A percentile compares a stretch with the other conserved stretches of the same genome.
phyloP scores from a whole-genome alignment of 1,139 yeast species.

The Magnusiomyces tetraspermus region DNA sequence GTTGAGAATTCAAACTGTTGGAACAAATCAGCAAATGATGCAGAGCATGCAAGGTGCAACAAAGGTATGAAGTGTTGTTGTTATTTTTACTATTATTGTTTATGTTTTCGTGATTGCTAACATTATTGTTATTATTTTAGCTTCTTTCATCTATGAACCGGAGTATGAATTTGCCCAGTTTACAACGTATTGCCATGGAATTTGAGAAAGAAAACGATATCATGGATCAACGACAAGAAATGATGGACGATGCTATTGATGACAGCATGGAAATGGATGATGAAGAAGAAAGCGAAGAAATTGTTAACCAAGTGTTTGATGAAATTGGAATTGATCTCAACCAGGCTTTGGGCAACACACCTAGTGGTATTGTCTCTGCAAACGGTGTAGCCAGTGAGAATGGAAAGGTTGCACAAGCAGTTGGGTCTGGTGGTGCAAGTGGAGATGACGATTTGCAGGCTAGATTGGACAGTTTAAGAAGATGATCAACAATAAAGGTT shows the following conservation, averaged over 20 bases:
- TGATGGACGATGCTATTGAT: conserved; percentile 97
- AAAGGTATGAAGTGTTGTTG: conserved; percentile 28
- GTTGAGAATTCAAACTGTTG: conserved; percentile 78
- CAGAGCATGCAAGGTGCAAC: conserved; percentile 96
- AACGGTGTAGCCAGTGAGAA: conserved; percentile 19
- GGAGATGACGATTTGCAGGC: conserved; percentile 87
- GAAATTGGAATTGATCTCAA: conserved; percentile 90
- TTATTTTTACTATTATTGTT: not conserved
- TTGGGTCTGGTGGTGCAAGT: conserved; percentile 37
- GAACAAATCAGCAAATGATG: conserved; percentile 94
- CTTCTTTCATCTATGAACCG: conserved; percentile 78
- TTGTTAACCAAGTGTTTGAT: conserved; percentile 83
- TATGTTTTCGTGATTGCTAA: not conserved
- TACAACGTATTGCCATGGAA: conserved; percentile 86
- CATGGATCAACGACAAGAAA: conserved; percentile 98
- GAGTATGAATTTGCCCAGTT: conserved; percentile 82
- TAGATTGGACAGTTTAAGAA: conserved; percentile 71
- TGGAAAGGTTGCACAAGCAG: conserved; percentile 41
- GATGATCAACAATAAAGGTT: conserved; percentile 27
- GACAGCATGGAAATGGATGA: conserved; percentile 79
- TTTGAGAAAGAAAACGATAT: conserved; percentile 89
- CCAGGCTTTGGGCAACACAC: conserved; percentile 55
- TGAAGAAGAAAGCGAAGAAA: conserved; percentile 86
- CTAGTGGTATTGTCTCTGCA: conserved; percentile 40
- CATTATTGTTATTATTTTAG: conserved; percentile 10